phyloP scores from a whole-genome alignment of 2,329 filamentous ascomycete species.

The Pestalotiopsis fici region DNA sequence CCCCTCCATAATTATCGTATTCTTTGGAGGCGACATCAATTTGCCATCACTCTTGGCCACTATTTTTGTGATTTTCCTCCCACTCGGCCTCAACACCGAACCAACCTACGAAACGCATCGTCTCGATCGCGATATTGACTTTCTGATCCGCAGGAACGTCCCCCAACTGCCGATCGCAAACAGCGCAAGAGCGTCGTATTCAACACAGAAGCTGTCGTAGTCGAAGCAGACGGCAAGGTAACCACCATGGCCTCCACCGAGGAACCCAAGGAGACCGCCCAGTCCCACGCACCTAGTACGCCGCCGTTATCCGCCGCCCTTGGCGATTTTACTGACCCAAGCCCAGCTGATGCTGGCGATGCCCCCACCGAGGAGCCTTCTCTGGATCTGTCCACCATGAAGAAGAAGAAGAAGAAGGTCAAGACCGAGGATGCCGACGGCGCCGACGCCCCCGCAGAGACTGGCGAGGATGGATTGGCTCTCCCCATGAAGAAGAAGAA shows the following conservation, averaged over 20 bases:
- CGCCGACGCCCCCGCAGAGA: conserved; percentile 51
- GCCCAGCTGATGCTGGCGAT: conserved; percentile 40
- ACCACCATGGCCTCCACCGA: conserved; percentile 73
- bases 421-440: conserved; percentile 55
- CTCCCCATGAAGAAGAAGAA: conserved; percentile 84
- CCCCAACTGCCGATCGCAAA: conserved; percentile 56
- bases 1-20: neutral
- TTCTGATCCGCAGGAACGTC: conserved; percentile 23
- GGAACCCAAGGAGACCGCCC: conserved; percentile 78
- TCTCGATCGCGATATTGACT: conserved; percentile 4
- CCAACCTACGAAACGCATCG: conserved; percentile 2
- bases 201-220: conserved; percentile 82
- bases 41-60: neutral
- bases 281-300: conserved; percentile 75
- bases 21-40: neutral
- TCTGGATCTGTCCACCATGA: conserved; percentile 68
- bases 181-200: conserved; percentile 94
- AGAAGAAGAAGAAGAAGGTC: conserved; percentile 75
- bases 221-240: conserved; percentile 87
- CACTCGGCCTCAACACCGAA: neutral
- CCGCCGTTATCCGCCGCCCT: conserved; percentile 58
- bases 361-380: conserved; percentile 54
- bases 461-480: conserved; percentile 62
- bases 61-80: neutral
- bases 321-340: conserved; percentile 54